Evolutionary conservation across 306 rosid genomes (phyloP).

Genomic region (Sicyos baderoa): DNA sequence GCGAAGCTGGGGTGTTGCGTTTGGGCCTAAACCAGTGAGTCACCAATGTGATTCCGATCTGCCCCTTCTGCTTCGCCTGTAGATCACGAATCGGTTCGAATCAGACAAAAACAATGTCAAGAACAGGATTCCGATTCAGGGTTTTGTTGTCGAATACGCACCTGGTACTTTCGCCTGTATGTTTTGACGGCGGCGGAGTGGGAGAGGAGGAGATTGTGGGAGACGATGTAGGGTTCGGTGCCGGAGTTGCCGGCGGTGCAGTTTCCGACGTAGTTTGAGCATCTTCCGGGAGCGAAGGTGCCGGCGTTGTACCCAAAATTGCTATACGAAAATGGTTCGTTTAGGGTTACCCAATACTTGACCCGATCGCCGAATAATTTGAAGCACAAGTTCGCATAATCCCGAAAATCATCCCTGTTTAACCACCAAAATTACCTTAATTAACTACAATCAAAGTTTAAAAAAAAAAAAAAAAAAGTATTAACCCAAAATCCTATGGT

Average conservation of each 20-base stretch:
- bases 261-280: constrained; percentile 34
- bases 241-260: constrained; percentile 35
- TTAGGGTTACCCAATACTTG: constrained; percentile 34
- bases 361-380: constrained; percentile 38
- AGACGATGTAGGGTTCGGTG: constrained; percentile 35
- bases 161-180: constrained; percentile 30
- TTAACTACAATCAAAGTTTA: neutral
- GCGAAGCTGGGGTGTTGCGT: constrained; percentile 23
- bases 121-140: neutral
- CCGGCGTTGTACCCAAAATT: constrained; percentile 26
- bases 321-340: constrained; percentile 28
- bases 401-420: constrained; percentile 30
- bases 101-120: neutral
- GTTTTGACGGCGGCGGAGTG: constrained; percentile 30
- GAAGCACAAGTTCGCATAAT: constrained; percentile 28
- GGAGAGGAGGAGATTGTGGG: constrained; percentile 34
- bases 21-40: constrained; percentile 33
- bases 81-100: neutral
- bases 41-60: constrained; percentile 35
- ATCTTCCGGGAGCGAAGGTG: constrained; percentile 34
- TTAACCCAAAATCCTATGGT: too few species aligned
- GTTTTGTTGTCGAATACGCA: neutral
- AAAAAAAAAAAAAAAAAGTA: too few species aligned
- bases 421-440: neutral
- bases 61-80: constrained; percentile 34